Conservation (phyloP, 2,329 filamentous ascomycete species). For the Scedosporium dehoogii region DNA sequence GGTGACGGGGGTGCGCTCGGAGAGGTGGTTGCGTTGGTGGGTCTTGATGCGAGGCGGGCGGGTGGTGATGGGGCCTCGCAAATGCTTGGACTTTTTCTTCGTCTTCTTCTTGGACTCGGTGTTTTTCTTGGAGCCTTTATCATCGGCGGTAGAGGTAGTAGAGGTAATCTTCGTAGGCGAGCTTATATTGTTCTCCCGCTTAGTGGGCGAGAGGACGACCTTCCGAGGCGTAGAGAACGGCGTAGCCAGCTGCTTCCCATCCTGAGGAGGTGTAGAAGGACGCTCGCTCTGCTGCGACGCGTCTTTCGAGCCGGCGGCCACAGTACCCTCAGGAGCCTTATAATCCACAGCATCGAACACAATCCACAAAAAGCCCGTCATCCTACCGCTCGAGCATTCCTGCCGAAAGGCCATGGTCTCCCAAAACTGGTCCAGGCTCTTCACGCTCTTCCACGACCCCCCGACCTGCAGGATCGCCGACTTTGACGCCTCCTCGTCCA, state of each 20-base stretch:
- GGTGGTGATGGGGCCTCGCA: conserved; percentile 51
- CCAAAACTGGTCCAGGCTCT: conserved; percentile 87
- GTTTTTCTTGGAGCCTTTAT: conserved; percentile 13
- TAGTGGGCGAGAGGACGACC: conserved; percentile 18
- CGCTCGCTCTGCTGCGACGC: not conserved
- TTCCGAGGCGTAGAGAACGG: conserved; percentile 20
- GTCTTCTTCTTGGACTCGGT: conserved; percentile 24
- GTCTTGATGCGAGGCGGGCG: conserved; percentile 58
- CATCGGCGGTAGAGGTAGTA: not conserved
- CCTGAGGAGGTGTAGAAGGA: conserved; percentile 12
- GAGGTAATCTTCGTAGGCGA: not conserved
- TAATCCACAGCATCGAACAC: conserved; percentile 50
- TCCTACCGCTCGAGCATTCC: conserved; percentile 83
- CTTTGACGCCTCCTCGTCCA: conserved; percentile 71
- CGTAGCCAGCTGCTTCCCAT: not conserved
- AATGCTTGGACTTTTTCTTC: conserved; percentile 35
- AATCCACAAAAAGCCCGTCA: conserved; percentile 93
- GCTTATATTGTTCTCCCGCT: conserved; percentile 5
- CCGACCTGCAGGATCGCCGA: conserved; percentile 41
- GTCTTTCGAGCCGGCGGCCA: not conserved
- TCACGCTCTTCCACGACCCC: conserved; percentile 75
- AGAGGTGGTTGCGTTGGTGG: conserved; percentile 34
- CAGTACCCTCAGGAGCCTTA: conserved; percentile 9
- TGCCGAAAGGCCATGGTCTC: conserved; percentile 96
- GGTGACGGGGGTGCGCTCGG: conserved; percentile 33